Evolutionary conservation across 1,139 yeast genomes (phyloP).

Genomic region (Geotrichum citri-aurantii): DNA sequence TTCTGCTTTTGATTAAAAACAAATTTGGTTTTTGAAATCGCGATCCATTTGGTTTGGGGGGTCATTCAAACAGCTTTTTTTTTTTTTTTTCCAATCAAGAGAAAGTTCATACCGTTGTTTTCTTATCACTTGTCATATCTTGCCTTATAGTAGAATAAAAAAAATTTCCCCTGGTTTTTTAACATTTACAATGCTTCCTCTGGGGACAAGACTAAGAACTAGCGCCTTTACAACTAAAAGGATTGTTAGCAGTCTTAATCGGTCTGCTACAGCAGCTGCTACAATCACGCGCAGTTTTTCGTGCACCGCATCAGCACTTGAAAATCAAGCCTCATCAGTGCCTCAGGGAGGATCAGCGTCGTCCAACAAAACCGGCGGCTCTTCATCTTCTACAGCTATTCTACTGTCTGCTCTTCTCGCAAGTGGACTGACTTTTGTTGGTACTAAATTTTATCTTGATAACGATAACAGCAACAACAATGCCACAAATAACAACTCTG

Average conservation of each 20-base stretch:
- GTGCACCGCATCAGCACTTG: neutral
- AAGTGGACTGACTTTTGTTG: constrained; percentile 7
- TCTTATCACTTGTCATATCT: too few species aligned
- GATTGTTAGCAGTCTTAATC: neutral
- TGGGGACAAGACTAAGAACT: neutral
- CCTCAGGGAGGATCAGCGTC: neutral
- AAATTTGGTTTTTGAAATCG: too few species aligned
- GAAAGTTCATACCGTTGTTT: too few species aligned
- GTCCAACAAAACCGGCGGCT: neutral
- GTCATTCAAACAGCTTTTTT: too few species aligned
- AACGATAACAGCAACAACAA: neutral
- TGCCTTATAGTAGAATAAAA: too few species aligned
- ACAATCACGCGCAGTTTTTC: neutral
- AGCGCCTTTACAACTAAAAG: neutral
- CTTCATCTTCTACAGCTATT: neutral
- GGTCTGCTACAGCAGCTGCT: neutral
- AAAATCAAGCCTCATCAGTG: neutral
- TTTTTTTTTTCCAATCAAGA: too few species aligned
- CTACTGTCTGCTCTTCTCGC: constrained; percentile 1
- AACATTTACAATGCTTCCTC: neutral
- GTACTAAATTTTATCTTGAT: constrained; percentile 1
- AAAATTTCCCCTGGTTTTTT: neutral
- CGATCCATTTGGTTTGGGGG: too few species aligned
- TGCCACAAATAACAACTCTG: neutral
- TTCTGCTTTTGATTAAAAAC: too few species aligned